phyloP scores from a whole-genome alignment of 768 basidiomycete species.

The Pseudohyphozyma bogoriensis region DNA sequence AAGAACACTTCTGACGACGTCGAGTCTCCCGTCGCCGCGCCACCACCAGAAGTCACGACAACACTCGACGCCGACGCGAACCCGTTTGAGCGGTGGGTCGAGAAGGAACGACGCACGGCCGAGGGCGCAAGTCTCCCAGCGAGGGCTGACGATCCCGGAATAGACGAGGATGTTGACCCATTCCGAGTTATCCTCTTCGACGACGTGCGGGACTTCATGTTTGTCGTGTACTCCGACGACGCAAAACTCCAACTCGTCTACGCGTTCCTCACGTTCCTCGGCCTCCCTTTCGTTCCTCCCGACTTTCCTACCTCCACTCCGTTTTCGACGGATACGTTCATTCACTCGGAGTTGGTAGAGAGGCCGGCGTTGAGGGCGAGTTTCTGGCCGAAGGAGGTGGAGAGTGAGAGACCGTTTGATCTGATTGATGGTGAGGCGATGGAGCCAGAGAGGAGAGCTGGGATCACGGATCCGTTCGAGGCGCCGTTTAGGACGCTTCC shows the following conservation, averaged over 20 bases:
- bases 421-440: slow-evolving; percentile 37
- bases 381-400: slow-evolving; percentile 20
- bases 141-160: slow-evolving; percentile 31
- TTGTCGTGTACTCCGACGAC: slow-evolving; percentile 34
- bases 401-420: slow-evolving; percentile 31
- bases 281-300: slow-evolving; percentile 37
- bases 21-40: slow-evolving; percentile 7
- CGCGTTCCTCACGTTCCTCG: slow-evolving; percentile 39
- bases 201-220: slow-evolving; percentile 39
- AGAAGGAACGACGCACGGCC: slow-evolving; percentile 32
- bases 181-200: slow-evolving; percentile 39
- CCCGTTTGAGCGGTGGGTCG: slow-evolving; percentile 36
- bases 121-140: slow-evolving; percentile 17
- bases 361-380: slow-evolving; percentile 11
- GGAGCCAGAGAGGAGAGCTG: slow-evolving; percentile 33
- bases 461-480: slow-evolving; percentile 31
- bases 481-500: slow-evolving; percentile 34
- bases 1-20: slow-evolving; percentile 3
- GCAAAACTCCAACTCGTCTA: slow-evolving; percentile 38
- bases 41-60: too few relatives aligned
- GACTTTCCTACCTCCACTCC: slow-evolving; percentile 36
- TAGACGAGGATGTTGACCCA: slow-evolving; percentile 39
- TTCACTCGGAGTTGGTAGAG: slow-evolving; percentile 30
- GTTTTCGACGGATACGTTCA: slow-evolving; percentile 37
- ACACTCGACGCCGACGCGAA: slow-evolving; percentile 9